These are phyloP conservation scores for Fonsecaea multimorphosa DNA, from an alignment of 2,329 filamentous ascomycete species.

Conservation along the genomic window DNA sequence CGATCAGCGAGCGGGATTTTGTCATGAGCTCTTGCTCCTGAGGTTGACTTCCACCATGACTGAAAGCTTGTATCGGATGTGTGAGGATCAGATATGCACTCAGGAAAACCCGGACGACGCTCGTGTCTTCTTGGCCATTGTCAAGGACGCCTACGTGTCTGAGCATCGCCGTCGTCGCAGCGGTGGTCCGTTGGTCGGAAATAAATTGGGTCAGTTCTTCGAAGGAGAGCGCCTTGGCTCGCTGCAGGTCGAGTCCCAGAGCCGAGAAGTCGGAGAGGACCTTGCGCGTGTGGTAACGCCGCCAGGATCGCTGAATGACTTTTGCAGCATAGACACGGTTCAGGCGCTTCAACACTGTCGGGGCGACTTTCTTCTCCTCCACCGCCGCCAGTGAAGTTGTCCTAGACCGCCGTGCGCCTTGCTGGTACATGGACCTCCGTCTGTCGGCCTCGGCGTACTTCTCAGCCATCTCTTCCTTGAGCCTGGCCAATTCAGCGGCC, in stretches of 20 bases:
- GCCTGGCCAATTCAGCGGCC: conserved; percentile 65
- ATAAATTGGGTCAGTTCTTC: conserved; percentile 65
- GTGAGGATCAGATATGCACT: conserved; percentile 68
- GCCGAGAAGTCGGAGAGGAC: conserved; percentile 58
- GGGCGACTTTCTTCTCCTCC: conserved; percentile 51
- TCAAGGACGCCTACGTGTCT: conserved; percentile 62
- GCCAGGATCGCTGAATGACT: conserved; percentile 66
- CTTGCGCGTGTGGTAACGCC: conserved; percentile 55
- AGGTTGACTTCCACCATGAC: conserved; percentile 60
- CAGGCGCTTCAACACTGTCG: conserved; percentile 47
- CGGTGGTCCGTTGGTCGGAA: conserved; percentile 60
- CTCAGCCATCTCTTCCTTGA: conserved; percentile 68
- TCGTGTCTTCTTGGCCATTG: conserved; percentile 54
- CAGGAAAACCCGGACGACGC: conserved; percentile 66
- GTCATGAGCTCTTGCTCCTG: conserved; percentile 67
- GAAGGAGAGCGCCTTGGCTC: conserved; percentile 60
- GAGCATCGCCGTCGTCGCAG: conserved; percentile 61
- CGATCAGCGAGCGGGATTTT: conserved; percentile 65
- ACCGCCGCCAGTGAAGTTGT: conserved; percentile 57
- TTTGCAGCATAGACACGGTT: conserved; percentile 61
- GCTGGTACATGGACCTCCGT: conserved; percentile 57
- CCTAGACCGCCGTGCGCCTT: conserved; percentile 56
- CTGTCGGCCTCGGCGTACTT: conserved; percentile 68
- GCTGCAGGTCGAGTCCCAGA: conserved; percentile 60
- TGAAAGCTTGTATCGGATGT: conserved; percentile 66